phyloP scores from a whole-genome alignment of 306 rosid genomes.

The Rosa lucieae region DNA sequence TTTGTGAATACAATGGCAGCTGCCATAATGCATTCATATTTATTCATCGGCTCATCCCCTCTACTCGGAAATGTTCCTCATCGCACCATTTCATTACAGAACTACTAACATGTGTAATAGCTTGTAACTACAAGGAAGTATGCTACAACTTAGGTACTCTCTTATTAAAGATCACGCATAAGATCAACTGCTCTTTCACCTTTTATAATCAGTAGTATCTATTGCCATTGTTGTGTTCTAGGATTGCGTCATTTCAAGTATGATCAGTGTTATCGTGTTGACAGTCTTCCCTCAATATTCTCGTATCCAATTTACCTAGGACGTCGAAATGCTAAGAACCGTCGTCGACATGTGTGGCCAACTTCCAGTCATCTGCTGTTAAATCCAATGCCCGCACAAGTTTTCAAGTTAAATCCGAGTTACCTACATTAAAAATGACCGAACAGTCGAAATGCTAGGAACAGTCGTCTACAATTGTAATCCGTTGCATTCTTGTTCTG shows the following conservation, averaged over 20 bases:
- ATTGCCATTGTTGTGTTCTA: neutral
- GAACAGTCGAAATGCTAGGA: too few species aligned
- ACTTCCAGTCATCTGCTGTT: too few species aligned
- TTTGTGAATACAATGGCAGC: slow-evolving; percentile 38
- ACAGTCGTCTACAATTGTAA: too few species aligned
- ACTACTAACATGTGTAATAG: slow-evolving; percentile 8
- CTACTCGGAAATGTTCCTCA: neutral
- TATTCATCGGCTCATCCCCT: slow-evolving; percentile 4
- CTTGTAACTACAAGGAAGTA: neutral
- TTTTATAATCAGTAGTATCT: neutral
- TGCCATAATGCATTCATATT: slow-evolving; percentile 8
- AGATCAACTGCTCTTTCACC: neutral
- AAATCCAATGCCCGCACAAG: too few species aligned
- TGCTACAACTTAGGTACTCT: slow-evolving; percentile 1
- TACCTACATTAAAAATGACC: too few species aligned
- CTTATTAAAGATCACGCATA: neutral
- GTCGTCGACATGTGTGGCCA: neutral
- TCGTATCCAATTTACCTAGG: too few species aligned
- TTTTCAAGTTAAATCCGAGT: too few species aligned
- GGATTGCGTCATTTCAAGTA: neutral
- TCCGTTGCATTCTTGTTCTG: too few species aligned
- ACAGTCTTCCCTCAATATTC: neutral
- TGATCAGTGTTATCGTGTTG: too few species aligned
- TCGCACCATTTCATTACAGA: neutral
- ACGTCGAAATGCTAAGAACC: neutral